Evolutionary conservation across 139 green algal genomes (phyloP).

Genomic region (Tetradesmus obliquus): DNA sequence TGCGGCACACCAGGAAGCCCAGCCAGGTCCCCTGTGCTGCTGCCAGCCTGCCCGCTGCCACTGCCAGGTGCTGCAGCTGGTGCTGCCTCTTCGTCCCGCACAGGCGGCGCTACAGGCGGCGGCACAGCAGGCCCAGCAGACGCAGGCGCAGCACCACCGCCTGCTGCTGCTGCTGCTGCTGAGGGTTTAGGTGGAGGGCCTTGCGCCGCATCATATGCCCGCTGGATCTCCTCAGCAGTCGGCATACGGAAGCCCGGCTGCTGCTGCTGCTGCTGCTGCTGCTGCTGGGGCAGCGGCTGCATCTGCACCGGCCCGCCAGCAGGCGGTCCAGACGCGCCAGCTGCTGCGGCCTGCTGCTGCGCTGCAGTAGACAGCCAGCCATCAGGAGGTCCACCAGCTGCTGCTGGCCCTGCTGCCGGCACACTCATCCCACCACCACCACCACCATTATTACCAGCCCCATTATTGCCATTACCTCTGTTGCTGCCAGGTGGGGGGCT

Average conservation of each 20-base stretch:
- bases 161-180: constrained; percentile 3
- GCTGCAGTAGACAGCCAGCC: not conserved
- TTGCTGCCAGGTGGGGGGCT: not conserved
- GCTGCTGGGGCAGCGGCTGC: constrained; percentile 2
- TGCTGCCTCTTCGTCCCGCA: not conserved
- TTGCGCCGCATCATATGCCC: constrained; percentile 67
- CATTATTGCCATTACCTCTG: not conserved
- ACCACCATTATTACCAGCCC: not conserved
- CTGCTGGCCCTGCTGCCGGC: not conserved
- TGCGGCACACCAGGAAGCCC: not conserved
- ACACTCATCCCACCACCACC: not conserved
- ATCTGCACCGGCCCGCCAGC: not conserved
- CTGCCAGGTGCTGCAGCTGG: not conserved
- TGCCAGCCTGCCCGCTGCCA: not conserved
- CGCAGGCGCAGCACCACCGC: not conserved
- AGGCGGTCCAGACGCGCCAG: not conserved
- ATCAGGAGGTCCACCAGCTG: not conserved
- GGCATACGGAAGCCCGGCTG: constrained; percentile 16
- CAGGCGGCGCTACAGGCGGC: not conserved
- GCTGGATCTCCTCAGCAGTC: constrained; percentile 55
- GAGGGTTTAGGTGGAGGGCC: constrained; percentile 67
- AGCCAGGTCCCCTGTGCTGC: not conserved
- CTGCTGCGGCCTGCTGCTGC: not conserved
- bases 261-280: not conserved
- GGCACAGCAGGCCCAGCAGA: not conserved